A percentile compares a stretch with the other conserved stretches of the same genome.
Evolutionary conservation across 305 asterid species (phyloP).

Genomic region (Withania somnifera): DNA sequence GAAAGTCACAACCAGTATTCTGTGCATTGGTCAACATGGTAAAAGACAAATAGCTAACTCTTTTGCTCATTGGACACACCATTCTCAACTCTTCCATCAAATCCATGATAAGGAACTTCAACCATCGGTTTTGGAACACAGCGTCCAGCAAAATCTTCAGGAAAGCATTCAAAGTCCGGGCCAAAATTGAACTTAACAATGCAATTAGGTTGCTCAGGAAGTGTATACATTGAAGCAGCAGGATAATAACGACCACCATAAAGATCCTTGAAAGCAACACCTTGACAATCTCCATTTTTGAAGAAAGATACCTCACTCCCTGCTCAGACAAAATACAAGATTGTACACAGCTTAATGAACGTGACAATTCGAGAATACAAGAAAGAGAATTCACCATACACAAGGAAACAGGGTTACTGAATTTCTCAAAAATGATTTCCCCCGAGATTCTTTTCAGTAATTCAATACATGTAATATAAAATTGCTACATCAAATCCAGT

Average conservation of each 20-base stretch:
- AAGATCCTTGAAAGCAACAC: slow-evolving; percentile 65
- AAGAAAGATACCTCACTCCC: slow-evolving; percentile 82
- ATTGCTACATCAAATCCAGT: background rate
- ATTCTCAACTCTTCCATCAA: slow-evolving; percentile 62
- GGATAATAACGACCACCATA: slow-evolving; percentile 82
- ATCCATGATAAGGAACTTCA: slow-evolving; percentile 80
- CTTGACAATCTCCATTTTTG: slow-evolving; percentile 79
- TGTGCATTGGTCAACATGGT: slow-evolving; percentile 10
- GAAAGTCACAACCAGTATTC: slow-evolving; percentile 1
- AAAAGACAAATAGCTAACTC: slow-evolving; percentile 22
- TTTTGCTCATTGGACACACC: slow-evolving; percentile 73
- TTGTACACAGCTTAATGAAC: slow-evolving; percentile 1
- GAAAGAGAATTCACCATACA: background rate
- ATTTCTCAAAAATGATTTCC: background rate
- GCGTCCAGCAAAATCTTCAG: slow-evolving; percentile 59
- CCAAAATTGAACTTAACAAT: slow-evolving; percentile 83
- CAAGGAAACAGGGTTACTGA: background rate
- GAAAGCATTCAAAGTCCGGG: slow-evolving; percentile 64
- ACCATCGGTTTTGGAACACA: slow-evolving; percentile 62
- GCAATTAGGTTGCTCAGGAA: slow-evolving; percentile 77
- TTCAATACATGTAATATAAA: background rate
- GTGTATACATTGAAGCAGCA: slow-evolving; percentile 91
- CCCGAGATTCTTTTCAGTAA: background rate
- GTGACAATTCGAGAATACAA: background rate
- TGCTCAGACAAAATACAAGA: slow-evolving; percentile 19